phyloP scores from a whole-genome alignment of 225 moss, liverwort and hornwort genomes.

The Asterella californica region DNA sequence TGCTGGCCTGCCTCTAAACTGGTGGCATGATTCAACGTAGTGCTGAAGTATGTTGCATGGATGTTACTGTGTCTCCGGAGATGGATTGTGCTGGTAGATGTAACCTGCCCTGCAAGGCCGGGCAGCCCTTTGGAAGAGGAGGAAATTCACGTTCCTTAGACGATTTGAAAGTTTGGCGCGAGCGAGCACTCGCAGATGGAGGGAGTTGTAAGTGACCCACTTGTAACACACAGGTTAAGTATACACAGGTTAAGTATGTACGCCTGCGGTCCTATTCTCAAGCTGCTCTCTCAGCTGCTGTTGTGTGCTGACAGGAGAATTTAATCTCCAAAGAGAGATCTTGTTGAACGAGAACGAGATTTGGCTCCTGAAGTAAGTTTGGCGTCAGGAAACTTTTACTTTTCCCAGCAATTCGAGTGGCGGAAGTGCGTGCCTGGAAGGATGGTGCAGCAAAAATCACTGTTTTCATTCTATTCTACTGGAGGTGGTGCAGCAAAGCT shows the following conservation, averaged over 20 bases:
- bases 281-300: neutral
- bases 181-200: neutral
- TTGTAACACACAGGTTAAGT: neutral
- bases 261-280: neutral
- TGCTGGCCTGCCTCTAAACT: too few species aligned
- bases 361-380: neutral
- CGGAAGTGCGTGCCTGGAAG: neutral
- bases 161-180: neutral
- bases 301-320: neutral
- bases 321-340: neutral
- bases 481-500: constrained; percentile 36
- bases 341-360: neutral
- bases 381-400: neutral
- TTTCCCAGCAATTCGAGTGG: neutral
- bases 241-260: too few species aligned
- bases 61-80: too few species aligned
- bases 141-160: neutral
- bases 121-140: neutral
- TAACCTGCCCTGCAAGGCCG: neutral
- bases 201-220: neutral
- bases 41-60: too few species aligned
- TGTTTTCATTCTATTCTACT: constrained; percentile 73
- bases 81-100: too few species aligned
- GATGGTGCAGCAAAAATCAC: constrained; percentile 70
- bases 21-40: too few species aligned